Percentiles rank a stretch among this genome's conserved stretches.
phyloP scores from a whole-genome alignment of 495 filamentous ascomycete species.

The Aspergillus incahuasiensis region DNA sequence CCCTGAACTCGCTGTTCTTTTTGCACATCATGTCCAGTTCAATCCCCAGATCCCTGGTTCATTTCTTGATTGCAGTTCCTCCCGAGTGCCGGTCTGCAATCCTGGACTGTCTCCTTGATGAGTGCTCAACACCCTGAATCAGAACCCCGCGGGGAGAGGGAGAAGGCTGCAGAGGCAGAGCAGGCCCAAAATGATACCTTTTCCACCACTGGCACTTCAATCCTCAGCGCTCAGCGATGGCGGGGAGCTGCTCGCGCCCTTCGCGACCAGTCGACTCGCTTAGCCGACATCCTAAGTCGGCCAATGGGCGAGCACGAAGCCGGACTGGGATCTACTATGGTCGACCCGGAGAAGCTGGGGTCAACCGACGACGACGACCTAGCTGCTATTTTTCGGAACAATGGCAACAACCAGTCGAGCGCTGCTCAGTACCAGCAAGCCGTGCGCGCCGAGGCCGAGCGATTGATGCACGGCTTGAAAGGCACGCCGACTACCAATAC shows the following conservation, averaged over 20 bases:
- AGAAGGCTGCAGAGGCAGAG: background rate
- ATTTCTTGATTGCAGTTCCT: too few species aligned
- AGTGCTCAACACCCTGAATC: background rate
- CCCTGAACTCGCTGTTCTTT: background rate
- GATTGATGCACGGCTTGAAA: slow-evolving; percentile 5
- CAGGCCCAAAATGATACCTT: background rate
- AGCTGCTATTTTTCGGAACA: background rate
- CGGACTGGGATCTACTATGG: background rate
- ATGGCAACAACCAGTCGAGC: background rate
- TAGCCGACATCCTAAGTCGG: background rate
- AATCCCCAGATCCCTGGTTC: too few species aligned
- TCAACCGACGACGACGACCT: slow-evolving; percentile 6
- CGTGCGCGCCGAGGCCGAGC: slow-evolving; percentile 1
- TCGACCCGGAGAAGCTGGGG: slow-evolving; percentile 6
- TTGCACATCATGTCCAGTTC: too few species aligned
- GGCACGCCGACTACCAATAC: too few species aligned
- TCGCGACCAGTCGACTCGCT: background rate
- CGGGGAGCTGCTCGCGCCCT: slow-evolving; percentile 2
- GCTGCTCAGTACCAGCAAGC: slow-evolving; percentile 1
- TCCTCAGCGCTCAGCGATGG: slow-evolving; percentile 5
- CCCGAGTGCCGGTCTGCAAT: too few species aligned
- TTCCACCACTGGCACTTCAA: background rate
- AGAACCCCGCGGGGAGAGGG: background rate
- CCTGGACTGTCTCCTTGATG: background rate
- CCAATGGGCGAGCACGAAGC: background rate